Conservation (phyloP, 1,284 basidiomycete species). For the Marasmius fiardii region DNA sequence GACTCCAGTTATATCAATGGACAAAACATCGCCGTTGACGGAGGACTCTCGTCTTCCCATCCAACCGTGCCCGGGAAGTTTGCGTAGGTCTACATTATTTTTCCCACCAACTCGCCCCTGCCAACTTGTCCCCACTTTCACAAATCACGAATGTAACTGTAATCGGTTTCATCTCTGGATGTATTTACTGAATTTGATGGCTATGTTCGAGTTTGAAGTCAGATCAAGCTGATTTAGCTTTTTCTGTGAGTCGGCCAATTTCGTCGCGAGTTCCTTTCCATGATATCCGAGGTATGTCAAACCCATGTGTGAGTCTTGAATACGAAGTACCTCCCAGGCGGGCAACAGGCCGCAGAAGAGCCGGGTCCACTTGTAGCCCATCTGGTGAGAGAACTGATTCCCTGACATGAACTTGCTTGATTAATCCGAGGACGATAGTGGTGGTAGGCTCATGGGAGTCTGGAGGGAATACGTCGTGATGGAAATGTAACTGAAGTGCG, state of each 20-base stretch:
- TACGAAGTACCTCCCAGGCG: slow-evolving; percentile 65
- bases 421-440: slow-evolving; percentile 61
- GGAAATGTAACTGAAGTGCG: slow-evolving; percentile 44
- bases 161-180: no score
- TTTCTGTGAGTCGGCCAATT: background rate
- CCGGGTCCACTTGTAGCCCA: slow-evolving; percentile 53
- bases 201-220: no score
- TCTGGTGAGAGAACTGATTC: slow-evolving; percentile 47
- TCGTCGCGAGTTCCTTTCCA: slow-evolving; percentile 52
- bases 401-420: slow-evolving; percentile 62
- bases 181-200: no score
- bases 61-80: slow-evolving; percentile 35
- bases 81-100: slow-evolving; percentile 16
- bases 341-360: slow-evolving; percentile 57
- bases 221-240: background rate
- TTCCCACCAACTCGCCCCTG: no score
- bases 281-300: slow-evolving; percentile 51
- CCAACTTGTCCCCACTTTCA: no score
- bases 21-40: slow-evolving; percentile 85
- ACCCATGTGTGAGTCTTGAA: slow-evolving; percentile 51
- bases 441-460: slow-evolving; percentile 40
- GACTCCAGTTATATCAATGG: slow-evolving; percentile 94
- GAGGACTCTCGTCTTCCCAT: slow-evolving; percentile 32
- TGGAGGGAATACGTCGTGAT: slow-evolving; percentile 48
- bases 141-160: no score